phyloP scores from a whole-genome alignment of 371 early-diverging fungal genomes.

The Syncephalastrum sp. region DNA sequence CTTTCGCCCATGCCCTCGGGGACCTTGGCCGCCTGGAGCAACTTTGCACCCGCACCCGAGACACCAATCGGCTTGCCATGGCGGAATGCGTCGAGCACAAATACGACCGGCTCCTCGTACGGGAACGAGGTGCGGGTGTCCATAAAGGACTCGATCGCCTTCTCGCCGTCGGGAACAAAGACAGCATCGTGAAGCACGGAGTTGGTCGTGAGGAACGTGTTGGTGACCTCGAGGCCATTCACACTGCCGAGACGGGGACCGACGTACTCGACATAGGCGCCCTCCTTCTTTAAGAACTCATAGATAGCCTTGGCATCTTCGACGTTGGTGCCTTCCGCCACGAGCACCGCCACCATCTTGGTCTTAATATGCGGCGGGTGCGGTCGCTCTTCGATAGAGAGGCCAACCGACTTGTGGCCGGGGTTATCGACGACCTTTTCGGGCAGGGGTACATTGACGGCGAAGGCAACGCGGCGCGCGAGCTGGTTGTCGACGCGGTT shows the following conservation, averaged over 20 bases:
- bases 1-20: slow-evolving; percentile 6
- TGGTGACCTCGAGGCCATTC: slow-evolving; percentile 21
- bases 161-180: slow-evolving; percentile 36
- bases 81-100: slow-evolving; percentile 33
- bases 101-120: slow-evolving; percentile 32
- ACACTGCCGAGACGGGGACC: slow-evolving; percentile 23
- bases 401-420: slow-evolving; percentile 18
- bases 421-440: slow-evolving; percentile 23
- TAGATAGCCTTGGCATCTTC: slow-evolving; percentile 30
- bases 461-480: slow-evolving; percentile 39
- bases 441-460: slow-evolving; percentile 29
- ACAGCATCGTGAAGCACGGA: slow-evolving; percentile 42
- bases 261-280: slow-evolving; percentile 31
- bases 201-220: slow-evolving; percentile 28
- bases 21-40: slow-evolving; percentile 20
- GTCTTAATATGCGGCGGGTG: slow-evolving; percentile 30
- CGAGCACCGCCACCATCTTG: slow-evolving; percentile 35
- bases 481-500: slow-evolving; percentile 43
- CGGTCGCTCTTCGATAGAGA: slow-evolving; percentile 36
- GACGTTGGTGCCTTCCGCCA: slow-evolving; percentile 31
- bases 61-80: slow-evolving; percentile 42
- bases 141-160: slow-evolving; percentile 18
- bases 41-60: slow-evolving; percentile 19
- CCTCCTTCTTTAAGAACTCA: slow-evolving; percentile 20
- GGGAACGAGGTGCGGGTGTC: slow-evolving; percentile 21